phyloP scores from a whole-genome alignment of 768 basidiomycete species.

The Pleurotus cornucopiae region DNA sequence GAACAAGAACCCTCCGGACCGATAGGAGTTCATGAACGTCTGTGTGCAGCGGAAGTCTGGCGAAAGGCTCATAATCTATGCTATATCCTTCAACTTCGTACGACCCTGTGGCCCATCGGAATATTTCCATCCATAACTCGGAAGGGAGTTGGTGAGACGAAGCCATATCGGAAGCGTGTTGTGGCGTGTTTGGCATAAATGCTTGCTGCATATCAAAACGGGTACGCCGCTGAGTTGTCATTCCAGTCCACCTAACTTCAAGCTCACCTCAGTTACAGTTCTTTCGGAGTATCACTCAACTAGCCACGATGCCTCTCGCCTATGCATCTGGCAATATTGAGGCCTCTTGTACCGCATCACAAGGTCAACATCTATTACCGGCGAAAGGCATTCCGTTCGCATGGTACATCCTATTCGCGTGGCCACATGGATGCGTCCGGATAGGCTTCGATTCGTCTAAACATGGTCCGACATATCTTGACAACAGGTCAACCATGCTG shows the following conservation, averaged over 20 bases:
- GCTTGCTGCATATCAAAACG: background rate
- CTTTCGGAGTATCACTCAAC: background rate
- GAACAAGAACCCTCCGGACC: constrained; percentile 28
- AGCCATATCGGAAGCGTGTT: constrained; percentile 12
- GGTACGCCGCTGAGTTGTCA: background rate
- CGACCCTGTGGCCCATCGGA: constrained; percentile 37
- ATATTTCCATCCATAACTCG: constrained; percentile 53
- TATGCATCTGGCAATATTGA: background rate
- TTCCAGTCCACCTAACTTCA: background rate
- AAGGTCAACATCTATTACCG: background rate
- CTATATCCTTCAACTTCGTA: constrained; percentile 19
- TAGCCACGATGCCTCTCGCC: background rate
- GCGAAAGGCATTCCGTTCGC: background rate
- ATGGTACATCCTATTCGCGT: background rate
- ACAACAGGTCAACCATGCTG: background rate
- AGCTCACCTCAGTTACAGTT: background rate
- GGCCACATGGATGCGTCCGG: background rate
- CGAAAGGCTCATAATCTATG: constrained; percentile 44
- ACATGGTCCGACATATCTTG: background rate
- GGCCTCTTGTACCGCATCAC: background rate
- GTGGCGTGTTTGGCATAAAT: constrained; percentile 3
- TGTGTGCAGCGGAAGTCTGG: constrained; percentile 20
- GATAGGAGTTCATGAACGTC: constrained; percentile 22
- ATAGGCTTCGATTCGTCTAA: background rate
- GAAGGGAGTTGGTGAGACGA: constrained; percentile 31